Evolutionary conservation across 192 early-diverging fungal genomes (phyloP).

Genomic region (Geranomyces michiganensis): DNA sequence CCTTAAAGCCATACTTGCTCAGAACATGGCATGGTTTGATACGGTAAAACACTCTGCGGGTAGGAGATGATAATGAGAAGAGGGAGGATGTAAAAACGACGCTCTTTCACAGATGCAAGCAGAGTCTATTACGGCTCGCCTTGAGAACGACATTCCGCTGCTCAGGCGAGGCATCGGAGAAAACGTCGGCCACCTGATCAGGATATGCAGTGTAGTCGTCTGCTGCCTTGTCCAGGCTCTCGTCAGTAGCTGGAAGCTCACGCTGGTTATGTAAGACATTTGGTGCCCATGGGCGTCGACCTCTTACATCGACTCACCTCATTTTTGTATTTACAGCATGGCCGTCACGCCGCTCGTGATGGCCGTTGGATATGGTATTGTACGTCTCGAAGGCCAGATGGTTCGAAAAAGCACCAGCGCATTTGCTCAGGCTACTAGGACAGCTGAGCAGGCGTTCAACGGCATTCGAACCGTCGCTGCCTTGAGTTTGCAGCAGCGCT

Average conservation of each 20-base stretch:
- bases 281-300: too few relatives aligned
- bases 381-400: slow-evolving; percentile 73
- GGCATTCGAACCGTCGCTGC: slow-evolving; percentile 83
- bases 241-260: slow-evolving; percentile 9
- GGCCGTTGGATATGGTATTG: slow-evolving; percentile 66
- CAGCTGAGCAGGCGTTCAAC: slow-evolving; percentile 81
- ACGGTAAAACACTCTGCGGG: slow-evolving; percentile 1
- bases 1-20: slow-evolving; percentile 32
- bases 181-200: slow-evolving; percentile 13
- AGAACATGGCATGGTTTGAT: slow-evolving; percentile 47
- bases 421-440: slow-evolving; percentile 39
- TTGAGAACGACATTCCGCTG: slow-evolving; percentile 28
- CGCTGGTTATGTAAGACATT: slow-evolving; percentile 19
- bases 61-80: too few relatives aligned
- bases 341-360: slow-evolving; percentile 70
- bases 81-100: too few relatives aligned
- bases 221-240: slow-evolving; percentile 9
- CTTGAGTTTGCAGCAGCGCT: slow-evolving; percentile 77
- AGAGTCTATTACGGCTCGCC: too few relatives aligned
- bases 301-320: neutral
- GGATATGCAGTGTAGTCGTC: neutral
- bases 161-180: slow-evolving; percentile 36
- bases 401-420: slow-evolving; percentile 61
- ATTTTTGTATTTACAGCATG: neutral
- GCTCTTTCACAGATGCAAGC: too few relatives aligned